Conservation (phyloP, 129 eudicot genomes). For the Escallonia rubra region DNA sequence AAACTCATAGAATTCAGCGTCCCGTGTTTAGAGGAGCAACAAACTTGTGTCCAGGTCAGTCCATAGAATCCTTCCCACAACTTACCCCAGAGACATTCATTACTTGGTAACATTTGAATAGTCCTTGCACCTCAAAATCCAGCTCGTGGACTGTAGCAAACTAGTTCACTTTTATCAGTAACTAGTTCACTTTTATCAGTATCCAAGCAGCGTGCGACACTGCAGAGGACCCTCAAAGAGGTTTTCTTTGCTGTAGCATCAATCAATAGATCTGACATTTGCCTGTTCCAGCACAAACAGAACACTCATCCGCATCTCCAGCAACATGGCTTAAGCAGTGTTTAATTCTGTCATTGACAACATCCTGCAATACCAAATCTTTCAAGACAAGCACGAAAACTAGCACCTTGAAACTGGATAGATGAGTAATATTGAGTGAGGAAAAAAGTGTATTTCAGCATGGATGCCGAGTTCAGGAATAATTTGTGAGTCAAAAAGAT, state of each 20-base stretch:
- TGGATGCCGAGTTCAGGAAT: too few relatives aligned
- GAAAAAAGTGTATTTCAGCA: too few relatives aligned
- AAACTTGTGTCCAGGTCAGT: too few relatives aligned
- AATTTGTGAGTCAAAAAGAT: too few relatives aligned
- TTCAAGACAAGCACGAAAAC: background rate
- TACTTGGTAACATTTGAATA: background rate
- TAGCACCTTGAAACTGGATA: too few relatives aligned
- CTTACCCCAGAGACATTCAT: background rate
- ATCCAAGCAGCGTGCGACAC: background rate
- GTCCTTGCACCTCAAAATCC: background rate
- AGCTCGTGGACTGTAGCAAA: background rate
- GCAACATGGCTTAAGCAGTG: slow-evolving; percentile 84
- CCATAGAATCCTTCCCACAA: too few relatives aligned
- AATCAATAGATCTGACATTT: slow-evolving; percentile 55
- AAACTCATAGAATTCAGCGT: too few relatives aligned
- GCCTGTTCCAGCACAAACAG: slow-evolving; percentile 88
- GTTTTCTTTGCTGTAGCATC: background rate
- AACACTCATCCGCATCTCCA: slow-evolving; percentile 85
- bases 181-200: background rate
- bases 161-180: background rate
- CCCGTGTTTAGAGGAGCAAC: too few relatives aligned
- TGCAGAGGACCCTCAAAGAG: background rate
- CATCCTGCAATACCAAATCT: slow-evolving; percentile 51
- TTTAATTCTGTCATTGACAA: slow-evolving; percentile 74
- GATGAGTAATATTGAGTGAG: too few relatives aligned